Evolutionary conservation across 257 asterid genomes (phyloP).

Genomic region (Echium plantagineum): DNA sequence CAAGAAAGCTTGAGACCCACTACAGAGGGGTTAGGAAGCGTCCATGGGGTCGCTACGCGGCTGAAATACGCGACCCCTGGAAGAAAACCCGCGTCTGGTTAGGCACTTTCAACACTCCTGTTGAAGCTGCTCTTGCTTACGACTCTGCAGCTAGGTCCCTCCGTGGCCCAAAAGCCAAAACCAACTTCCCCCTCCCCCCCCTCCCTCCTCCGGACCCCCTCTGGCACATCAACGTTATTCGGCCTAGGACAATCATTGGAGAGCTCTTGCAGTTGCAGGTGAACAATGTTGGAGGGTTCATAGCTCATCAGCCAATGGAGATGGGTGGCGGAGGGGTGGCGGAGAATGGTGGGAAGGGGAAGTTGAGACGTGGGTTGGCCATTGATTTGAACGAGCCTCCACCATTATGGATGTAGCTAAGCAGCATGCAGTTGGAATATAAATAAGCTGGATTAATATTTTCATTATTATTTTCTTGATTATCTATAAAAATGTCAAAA

Average conservation of each 20-base stretch:
- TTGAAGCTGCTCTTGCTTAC: constrained; percentile 92
- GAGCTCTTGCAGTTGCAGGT: background rate
- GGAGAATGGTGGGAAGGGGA: no score
- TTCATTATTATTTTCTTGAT: no score
- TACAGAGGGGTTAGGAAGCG: constrained; percentile 93
- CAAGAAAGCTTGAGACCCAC: constrained; percentile 53
- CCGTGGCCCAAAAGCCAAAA: constrained; percentile 85
- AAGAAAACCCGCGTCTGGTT: constrained; percentile 95
- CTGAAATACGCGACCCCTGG: constrained; percentile 97
- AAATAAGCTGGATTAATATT: no score
- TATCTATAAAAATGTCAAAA: no score
- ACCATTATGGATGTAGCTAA: constrained; percentile 57
- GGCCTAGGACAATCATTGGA: background rate
- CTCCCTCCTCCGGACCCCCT: constrained; percentile 36
- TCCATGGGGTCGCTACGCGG: constrained; percentile 99
- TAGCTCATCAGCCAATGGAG: background rate
- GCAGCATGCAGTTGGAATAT: no score
- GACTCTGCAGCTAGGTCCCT: constrained; percentile 98
- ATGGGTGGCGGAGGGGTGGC: constrained; percentile 21
- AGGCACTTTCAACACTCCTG: constrained; percentile 94
- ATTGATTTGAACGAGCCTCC: constrained; percentile 95
- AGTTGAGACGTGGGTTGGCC: constrained; percentile 72
- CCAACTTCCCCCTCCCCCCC: constrained; percentile 64
- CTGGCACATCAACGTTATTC: constrained; percentile 7
- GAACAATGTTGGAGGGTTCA: no score